Evolutionary conservation across 1,284 basidiomycete species (phyloP).

Genomic region (Neolentinus lepideus): DNA sequence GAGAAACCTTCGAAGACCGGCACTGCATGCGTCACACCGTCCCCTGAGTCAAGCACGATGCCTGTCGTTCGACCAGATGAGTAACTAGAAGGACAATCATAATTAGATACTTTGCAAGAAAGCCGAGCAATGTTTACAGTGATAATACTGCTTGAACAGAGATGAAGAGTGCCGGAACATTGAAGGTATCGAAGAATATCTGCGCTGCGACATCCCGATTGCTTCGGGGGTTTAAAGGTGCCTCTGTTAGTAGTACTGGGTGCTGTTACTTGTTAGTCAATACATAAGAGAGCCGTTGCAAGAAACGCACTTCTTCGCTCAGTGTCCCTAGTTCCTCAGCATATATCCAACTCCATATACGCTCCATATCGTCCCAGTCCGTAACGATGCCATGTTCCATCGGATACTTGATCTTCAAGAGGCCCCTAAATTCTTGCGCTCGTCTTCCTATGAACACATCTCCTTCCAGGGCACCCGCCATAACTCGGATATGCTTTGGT

Average conservation of each 20-base stretch:
- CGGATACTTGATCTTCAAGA: slow-evolving; percentile 97
- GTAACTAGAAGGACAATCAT: slow-evolving; percentile 54
- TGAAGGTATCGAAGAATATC: slow-evolving; percentile 99
- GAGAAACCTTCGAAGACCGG: slow-evolving; percentile 99
- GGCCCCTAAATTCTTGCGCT: slow-evolving; percentile 89
- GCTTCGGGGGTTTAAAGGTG: slow-evolving; percentile 89
- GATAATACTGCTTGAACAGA: slow-evolving; percentile 97
- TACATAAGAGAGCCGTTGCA: not conserved
- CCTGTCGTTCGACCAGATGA: slow-evolving; percentile 99
- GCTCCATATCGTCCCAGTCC: slow-evolving; percentile 99
- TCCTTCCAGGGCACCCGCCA: slow-evolving; percentile 92
- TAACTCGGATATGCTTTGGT: slow-evolving; percentile 93
- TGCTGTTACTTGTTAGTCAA: slow-evolving; percentile 55
- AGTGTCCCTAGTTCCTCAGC: slow-evolving; percentile 90
- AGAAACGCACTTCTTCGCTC: slow-evolving; percentile 80
- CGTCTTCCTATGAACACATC: slow-evolving; percentile 90
- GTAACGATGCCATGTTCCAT: slow-evolving; percentile 94
- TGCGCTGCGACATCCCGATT: slow-evolving; percentile 95
- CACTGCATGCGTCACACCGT: slow-evolving; percentile 98
- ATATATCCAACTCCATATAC: slow-evolving; percentile 97
- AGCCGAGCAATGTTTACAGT: slow-evolving; percentile 50
- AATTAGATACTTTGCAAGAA: slow-evolving; percentile 6
- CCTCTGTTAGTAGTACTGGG: slow-evolving; percentile 92
- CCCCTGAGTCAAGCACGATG: slow-evolving; percentile 97
- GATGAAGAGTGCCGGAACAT: slow-evolving; percentile 96